Base-by-base conservation (phyloP, 768 basidiomycete species). In the Tylopilus subfusipes region DNA sequence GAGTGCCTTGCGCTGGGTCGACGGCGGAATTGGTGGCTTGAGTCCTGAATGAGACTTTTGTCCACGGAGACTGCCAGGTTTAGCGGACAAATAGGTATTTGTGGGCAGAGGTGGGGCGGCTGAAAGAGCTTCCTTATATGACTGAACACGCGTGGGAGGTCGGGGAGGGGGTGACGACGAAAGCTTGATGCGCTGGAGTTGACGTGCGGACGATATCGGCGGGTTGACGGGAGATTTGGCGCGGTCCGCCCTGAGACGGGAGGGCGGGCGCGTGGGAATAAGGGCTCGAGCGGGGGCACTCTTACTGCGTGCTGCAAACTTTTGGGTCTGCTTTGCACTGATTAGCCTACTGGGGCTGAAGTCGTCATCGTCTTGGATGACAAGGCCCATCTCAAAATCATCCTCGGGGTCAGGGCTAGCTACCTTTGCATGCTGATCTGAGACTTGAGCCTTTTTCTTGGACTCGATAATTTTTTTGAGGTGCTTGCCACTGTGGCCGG, bases 31-130 rank as follows among this genome's bases (percentile, higher is more conserved):
- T 25, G 85, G 83, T 2, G 85, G 83, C 65, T 92, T 91, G 50
- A 92, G 79, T 34, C 85, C 88, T 7, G 87, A 83, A 65, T 90
- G 88, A 3, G 90, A 91, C 65, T 92, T 92, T 74, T 92, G 90
- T 19, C 84, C 85, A 22, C 90, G 85, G 56, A 92, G 80, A 67
- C 85, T 86, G 49, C 81, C 83, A 54, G 86, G 82, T 71, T 89
- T 91, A 39, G 81, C 75, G 18, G 83, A 72, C 56, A 87, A 78
- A 70, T 88, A 82, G 11, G 83, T 78, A 36, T 76, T 75, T 30
- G 83, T 78, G 40, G 79, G 74, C 30, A 72, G 54, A 44, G 79
- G 75, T 59, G 81, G 74, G 50, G 73, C 74, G 38, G 81, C 71
- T 14, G 79, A 72, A 59, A 85, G 74, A 45, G 80, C 76, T 69